Evolutionary conservation across 352 stramenopile species (phyloP).

Genomic region (Pythium scleroteichum): DNA sequence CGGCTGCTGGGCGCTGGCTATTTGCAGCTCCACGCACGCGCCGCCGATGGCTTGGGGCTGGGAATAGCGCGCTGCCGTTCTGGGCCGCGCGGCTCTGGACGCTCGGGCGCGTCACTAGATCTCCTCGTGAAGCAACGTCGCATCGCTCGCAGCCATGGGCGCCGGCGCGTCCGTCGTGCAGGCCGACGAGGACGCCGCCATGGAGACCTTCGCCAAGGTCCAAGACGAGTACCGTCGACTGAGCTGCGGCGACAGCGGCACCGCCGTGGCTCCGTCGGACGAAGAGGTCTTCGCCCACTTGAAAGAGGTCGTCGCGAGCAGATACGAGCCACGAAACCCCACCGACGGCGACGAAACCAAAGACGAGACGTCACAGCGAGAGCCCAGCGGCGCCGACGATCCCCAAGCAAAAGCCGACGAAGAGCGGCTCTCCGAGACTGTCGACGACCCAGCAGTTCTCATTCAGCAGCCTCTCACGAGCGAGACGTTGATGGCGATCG

Average conservation of each 20-base stretch:
- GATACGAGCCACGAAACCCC: too few species aligned
- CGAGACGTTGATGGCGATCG: slow-evolving; percentile 16
- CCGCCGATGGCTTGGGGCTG: neutral
- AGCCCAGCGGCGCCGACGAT: neutral
- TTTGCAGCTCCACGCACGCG: neutral
- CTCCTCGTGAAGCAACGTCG: neutral
- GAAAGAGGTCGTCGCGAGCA: slow-evolving; percentile 20
- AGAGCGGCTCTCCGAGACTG: neutral
- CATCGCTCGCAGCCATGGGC: slow-evolving; percentile 18
- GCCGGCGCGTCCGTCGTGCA: slow-evolving; percentile 28
- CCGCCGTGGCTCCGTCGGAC: slow-evolving; percentile 13
- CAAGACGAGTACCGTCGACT: slow-evolving; percentile 30
- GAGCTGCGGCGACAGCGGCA: neutral
- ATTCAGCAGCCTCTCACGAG: slow-evolving; percentile 16
- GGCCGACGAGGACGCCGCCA: slow-evolving; percentile 2
- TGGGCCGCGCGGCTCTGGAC: neutral
- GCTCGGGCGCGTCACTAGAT: too few species aligned
- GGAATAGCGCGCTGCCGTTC: neutral
- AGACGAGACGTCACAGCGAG: neutral
- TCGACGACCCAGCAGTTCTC: slow-evolving; percentile 4
- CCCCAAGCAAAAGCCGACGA: neutral
- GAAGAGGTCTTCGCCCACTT: slow-evolving; percentile 28
- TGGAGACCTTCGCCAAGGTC: slow-evolving; percentile 26
- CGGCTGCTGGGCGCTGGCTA: neutral
- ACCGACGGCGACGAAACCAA: slow-evolving; percentile 2